These are phyloP conservation scores for Thozetella sp. DNA, from an alignment of 495 filamentous ascomycete species.

Conservation along the genomic window DNA sequence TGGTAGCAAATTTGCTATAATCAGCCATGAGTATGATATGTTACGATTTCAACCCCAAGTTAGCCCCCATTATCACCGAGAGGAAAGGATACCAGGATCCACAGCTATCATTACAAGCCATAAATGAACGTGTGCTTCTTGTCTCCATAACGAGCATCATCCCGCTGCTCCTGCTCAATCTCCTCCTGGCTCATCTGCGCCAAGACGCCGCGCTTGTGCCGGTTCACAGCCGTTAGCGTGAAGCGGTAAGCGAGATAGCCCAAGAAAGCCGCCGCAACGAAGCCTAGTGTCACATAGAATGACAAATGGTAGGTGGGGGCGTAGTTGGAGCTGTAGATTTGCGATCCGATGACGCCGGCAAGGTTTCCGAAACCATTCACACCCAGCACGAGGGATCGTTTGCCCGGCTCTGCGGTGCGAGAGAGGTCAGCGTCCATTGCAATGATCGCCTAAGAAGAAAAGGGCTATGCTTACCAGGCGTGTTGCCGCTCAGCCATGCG, in stretches of 20 bases:
- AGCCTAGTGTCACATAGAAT: constrained; percentile 41
- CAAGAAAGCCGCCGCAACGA: constrained; percentile 36
- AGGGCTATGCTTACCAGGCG: too few relatives aligned
- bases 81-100: too few relatives aligned
- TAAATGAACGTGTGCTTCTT: constrained; percentile 11
- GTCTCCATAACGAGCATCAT: constrained; percentile 8
- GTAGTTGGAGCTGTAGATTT: constrained; percentile 42
- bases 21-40: too few relatives aligned
- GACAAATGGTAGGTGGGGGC: constrained; percentile 35
- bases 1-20: too few relatives aligned
- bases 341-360: constrained; percentile 50
- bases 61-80: too few relatives aligned
- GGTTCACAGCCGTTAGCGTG: constrained; percentile 23
- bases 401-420: constrained; percentile 34
- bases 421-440: too few relatives aligned
- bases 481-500: constrained; percentile 61
- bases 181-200: constrained; percentile 3
- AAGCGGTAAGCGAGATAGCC: constrained; percentile 40
- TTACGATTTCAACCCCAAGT: too few relatives aligned
- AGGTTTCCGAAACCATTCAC: constrained; percentile 64
- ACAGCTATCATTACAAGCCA: constrained; percentile 17
- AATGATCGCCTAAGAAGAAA: too few relatives aligned
- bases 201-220: background rate
- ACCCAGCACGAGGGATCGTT: constrained; percentile 54
- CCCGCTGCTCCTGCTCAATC: background rate